Percentiles rank a stretch among this genome's conserved stretches.
phyloP scores from a whole-genome alignment of 2,329 filamentous ascomycete species.

The Talaromyces verruculosus region DNA sequence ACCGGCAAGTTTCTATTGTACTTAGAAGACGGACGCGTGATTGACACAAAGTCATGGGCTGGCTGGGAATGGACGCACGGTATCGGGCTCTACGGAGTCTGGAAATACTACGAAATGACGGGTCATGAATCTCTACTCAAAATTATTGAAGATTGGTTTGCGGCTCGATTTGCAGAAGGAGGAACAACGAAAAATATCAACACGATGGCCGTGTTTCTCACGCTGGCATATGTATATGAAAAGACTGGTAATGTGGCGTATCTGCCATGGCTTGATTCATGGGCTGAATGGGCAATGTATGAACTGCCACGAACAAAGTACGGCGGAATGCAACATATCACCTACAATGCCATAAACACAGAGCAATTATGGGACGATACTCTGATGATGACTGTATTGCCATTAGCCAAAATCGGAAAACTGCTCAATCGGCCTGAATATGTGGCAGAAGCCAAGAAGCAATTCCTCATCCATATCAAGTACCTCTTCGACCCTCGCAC shows the following conservation, averaged over 20 bases:
- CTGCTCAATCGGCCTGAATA: conserved; percentile 70
- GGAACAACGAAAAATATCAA: conserved; percentile 83
- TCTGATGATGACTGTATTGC: conserved; percentile 83
- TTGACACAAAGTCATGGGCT: conserved; percentile 78
- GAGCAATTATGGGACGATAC: conserved; percentile 84
- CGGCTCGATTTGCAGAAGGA: conserved; percentile 64
- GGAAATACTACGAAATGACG: conserved; percentile 76
- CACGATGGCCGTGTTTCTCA: conserved; percentile 77
- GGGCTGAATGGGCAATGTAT: conserved; percentile 81
- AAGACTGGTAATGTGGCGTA: conserved; percentile 67
- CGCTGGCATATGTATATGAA: conserved; percentile 75
- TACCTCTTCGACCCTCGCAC: conserved; percentile 72
- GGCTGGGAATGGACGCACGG: conserved; percentile 81
- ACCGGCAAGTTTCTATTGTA: conserved; percentile 72
- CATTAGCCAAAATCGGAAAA: conserved; percentile 75
- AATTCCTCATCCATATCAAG: conserved; percentile 75
- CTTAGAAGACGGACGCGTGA: conserved; percentile 70
- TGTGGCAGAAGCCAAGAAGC: conserved; percentile 72
- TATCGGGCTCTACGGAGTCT: conserved; percentile 76
- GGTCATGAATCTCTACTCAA: conserved; percentile 60
- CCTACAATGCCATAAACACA: conserved; percentile 68
- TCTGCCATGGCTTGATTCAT: conserved; percentile 73
- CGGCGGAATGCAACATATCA: conserved; percentile 73
- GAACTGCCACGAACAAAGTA: conserved; percentile 70
- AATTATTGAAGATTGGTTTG: conserved; percentile 74